These are phyloP conservation scores for Aspergillus saccharolyticus DNA, from an alignment of 495 filamentous ascomycete genomes.

Conservation along the genomic window DNA sequence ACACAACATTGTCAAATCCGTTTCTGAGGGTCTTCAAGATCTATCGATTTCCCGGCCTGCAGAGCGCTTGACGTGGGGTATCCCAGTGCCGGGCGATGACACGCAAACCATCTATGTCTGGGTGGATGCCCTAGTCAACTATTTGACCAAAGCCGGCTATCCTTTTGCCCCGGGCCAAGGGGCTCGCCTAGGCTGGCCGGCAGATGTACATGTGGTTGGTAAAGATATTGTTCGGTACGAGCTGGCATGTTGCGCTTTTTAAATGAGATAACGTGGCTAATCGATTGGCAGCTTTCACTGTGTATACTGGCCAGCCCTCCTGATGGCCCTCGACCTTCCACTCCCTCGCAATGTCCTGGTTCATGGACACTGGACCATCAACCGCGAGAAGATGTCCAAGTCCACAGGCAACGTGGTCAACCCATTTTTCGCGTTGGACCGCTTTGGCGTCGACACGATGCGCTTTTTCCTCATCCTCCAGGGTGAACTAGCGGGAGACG, in stretches of 20 bases:
- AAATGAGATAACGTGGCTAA: background rate
- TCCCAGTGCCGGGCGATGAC: constrained; percentile 77
- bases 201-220: constrained; percentile 84
- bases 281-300: constrained; percentile 64
- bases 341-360: constrained; percentile 77
- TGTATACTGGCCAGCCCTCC: constrained; percentile 96
- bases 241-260: background rate
- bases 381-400: constrained; percentile 89
- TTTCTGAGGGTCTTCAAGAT: constrained; percentile 70
- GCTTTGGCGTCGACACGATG: constrained; percentile 83
- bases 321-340: constrained; percentile 81
- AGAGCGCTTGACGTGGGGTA: constrained; percentile 80
- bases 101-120: constrained; percentile 96
- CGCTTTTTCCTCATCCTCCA: constrained; percentile 80
- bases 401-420: constrained; percentile 92
- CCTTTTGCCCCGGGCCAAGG: constrained; percentile 68
- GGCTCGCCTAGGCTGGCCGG: constrained; percentile 70
- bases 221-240: constrained; percentile 83
- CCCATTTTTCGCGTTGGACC: constrained; percentile 84
- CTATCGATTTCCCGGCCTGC: constrained; percentile 82
- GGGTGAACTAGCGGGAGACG: constrained; percentile 68
- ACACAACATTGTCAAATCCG: constrained; percentile 61
- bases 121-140: constrained; percentile 94
- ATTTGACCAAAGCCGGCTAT: constrained; percentile 81
- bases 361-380: constrained; percentile 94